Evolutionary conservation across 73 alveolate species (phyloP).

Genomic region (Strombidium stylifer): DNA sequence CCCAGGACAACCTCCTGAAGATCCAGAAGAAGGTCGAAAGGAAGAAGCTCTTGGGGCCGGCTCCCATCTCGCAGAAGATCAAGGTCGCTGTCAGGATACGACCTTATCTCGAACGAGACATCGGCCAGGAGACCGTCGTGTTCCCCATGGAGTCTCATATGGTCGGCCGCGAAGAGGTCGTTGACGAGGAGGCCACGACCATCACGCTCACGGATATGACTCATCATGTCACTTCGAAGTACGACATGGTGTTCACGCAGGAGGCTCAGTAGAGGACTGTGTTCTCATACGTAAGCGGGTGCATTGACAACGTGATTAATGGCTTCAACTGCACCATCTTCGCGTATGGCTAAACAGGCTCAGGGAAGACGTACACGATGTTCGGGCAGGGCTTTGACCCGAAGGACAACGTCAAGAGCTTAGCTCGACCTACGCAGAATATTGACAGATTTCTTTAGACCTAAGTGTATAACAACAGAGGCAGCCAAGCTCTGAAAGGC

Average conservation of each 20-base stretch:
- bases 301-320: not conserved
- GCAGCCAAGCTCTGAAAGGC: too few species aligned
- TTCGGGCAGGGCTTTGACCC: slow-evolving; percentile 50
- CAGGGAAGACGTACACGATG: slow-evolving; percentile 67
- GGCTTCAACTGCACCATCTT: slow-evolving; percentile 56
- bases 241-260: slow-evolving; percentile 40
- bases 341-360: slow-evolving; percentile 70
- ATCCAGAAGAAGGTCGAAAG: too few species aligned
- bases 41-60: not conserved
- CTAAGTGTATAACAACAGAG: too few species aligned
- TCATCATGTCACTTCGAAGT: slow-evolving; percentile 27
- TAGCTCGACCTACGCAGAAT: too few species aligned
- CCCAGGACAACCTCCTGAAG: too few species aligned
- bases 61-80: slow-evolving; percentile 3
- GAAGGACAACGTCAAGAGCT: too few species aligned
- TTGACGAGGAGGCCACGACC: not conserved
- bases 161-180: too few species aligned
- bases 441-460: too few species aligned
- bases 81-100: slow-evolving; percentile 31
- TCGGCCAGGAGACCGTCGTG: slow-evolving; percentile 31
- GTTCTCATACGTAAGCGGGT: slow-evolving; percentile 17
- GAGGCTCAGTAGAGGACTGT: slow-evolving; percentile 30
- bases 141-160: not conserved
- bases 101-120: slow-evolving; percentile 10
- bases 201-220: slow-evolving; percentile 28